Evolutionary conservation across 345 rosid species (phyloP), one percentile per base, ranked within the genome.

Genomic region (Streptanthus diversifolius): DNA sequence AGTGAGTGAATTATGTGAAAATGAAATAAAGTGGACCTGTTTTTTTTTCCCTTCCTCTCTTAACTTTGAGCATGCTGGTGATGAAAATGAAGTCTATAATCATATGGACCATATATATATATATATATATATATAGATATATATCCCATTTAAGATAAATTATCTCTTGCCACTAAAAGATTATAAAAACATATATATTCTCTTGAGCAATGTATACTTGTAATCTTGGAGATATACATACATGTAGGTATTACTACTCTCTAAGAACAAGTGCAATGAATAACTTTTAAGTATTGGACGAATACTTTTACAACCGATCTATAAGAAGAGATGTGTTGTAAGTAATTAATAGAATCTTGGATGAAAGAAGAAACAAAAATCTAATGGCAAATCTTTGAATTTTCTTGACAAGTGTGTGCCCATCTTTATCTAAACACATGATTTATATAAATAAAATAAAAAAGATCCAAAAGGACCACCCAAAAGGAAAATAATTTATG

Each of bases 51-150:
- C 70, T 56, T 63, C 72, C n/a, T 77, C 55, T 77, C 76, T 65
- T 77, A 77, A 65, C 76, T 77, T 77, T 77, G 80, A 71, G 80
- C 80, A 77, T 77, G 80, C 80, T 59, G 68, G 67, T 77, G 55
- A 48, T 77, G 68, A 77, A 56, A 77, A 57, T 10, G 63, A 33
- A 70, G 63, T 77, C 32, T 71, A 56, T 32, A 71, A 53, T 43
- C 76, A 57, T 63, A 63, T 64, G 76, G 63, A 77, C 80, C 80
- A 70, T 75, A 32, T 60, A 49, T 36, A n/a, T n/a, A n/a, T n/a
- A n/a, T n/a, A n/a, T n/a, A n/a, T n/a, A n/a, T n/a, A n/a, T n/a
- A n/a, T n/a, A n/a, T n/a, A n/a, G n/a, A n/a, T n/a, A n/a, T n/a
- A 39, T 29, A 32, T 66, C n/a, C 53, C 33, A 58, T 39, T 53